Evolutionary conservation across 768 basidiomycete genomes (phyloP), one percentile per base, ranked within the genome.

Genomic region (Macrolepiota albuminosa): DNA sequence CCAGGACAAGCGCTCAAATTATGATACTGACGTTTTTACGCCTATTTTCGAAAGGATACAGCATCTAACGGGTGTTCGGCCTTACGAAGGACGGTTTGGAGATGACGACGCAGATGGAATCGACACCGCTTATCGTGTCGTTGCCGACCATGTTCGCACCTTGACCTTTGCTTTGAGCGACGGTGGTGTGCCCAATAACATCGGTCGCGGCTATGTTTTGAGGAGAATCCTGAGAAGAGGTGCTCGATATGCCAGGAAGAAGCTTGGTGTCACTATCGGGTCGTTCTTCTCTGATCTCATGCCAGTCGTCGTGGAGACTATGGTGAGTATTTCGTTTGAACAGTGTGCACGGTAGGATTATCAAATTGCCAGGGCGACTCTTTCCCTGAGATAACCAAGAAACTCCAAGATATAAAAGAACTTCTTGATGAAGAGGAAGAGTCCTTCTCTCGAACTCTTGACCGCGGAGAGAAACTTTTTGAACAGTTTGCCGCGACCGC

Each of bases 341-440:
- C 43, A 46, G 33, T 26, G 7, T 24, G 57, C 5, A 39, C 37
- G 36, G 11, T 39, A 4, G 13, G 26, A n/a, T 34, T n/a, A 46
- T 63, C 46, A 9, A 59, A 61, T 53, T 21, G 16, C 56, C 64
- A 96, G 94, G 89, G 92, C 26, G 82, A 79, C 54, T 84, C 87
- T 57, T 99, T 97, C 82, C 97, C 97, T 2, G 97, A 98, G 75
- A 87, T 98, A 65, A 90, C 83, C 21, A 93, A 86, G 70, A 88
- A 84, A 66, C 78, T 84, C 34, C 83, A 82, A 9, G 94, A 93
- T 64, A 86, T 98, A 68, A 93, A 94, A 70, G 93, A 97, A 72
- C 94, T 99, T 62, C 81, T 98, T 18, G 88, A 98, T 69, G 97
- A 98, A 68, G 97, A 99, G 73, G 97, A 99, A 70, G 91, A 91